Percentiles rank a stretch among this genome's conserved stretches.
These are phyloP conservation scores for Colletotrichum magnum DNA, from an alignment of 2,329 filamentous ascomycete genomes.

Conservation along the genomic window DNA sequence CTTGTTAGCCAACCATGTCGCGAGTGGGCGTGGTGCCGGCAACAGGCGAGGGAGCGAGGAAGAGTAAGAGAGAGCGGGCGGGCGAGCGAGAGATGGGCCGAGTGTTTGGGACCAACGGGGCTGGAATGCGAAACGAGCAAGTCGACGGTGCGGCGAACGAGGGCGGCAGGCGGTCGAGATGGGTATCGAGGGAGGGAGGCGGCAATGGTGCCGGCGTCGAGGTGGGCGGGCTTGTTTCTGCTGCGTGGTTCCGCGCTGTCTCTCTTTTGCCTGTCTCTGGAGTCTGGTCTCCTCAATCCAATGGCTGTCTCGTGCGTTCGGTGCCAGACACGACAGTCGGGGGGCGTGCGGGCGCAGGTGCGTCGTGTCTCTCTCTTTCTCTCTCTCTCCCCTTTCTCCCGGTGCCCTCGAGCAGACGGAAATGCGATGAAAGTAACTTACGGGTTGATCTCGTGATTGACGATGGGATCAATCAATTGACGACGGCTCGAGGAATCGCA, in stretches of 20 bases:
- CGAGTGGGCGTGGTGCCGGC: conserved; percentile 19
- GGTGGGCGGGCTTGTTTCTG: conserved; percentile 15
- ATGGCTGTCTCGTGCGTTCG: conserved; percentile 26
- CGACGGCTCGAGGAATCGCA: conserved; percentile 34
- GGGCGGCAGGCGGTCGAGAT: conserved; percentile 17
- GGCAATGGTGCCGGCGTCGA: conserved; percentile 3
- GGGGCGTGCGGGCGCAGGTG: conserved; percentile 7
- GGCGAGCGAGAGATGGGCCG: conserved; percentile 15
- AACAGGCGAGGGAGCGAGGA: conserved; percentile 20
- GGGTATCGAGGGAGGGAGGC: conserved; percentile 19
- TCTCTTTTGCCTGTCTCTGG: conserved; percentile 32
- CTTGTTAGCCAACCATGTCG: conserved; percentile 35
- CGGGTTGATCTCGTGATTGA: conserved; percentile 20
- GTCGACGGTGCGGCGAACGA: conserved; percentile 18
- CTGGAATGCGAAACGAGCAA: conserved; percentile 35
- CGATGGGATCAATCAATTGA: conserved; percentile 32
- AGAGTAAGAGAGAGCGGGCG: conserved; percentile 8
- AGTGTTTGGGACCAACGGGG: conserved; percentile 29
- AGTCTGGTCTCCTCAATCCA: conserved; percentile 29
- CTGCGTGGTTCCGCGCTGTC: not conserved
- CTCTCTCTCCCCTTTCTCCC: not conserved
- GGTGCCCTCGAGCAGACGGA: not conserved
- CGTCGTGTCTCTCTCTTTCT: conserved; percentile 16
- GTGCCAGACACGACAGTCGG: conserved; percentile 8
- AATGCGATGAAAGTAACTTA: conserved; percentile 22